These are phyloP conservation scores for Rhodotorula diobovata DNA, from an alignment of 768 basidiomycete genomes.

Conservation along the genomic window DNA sequence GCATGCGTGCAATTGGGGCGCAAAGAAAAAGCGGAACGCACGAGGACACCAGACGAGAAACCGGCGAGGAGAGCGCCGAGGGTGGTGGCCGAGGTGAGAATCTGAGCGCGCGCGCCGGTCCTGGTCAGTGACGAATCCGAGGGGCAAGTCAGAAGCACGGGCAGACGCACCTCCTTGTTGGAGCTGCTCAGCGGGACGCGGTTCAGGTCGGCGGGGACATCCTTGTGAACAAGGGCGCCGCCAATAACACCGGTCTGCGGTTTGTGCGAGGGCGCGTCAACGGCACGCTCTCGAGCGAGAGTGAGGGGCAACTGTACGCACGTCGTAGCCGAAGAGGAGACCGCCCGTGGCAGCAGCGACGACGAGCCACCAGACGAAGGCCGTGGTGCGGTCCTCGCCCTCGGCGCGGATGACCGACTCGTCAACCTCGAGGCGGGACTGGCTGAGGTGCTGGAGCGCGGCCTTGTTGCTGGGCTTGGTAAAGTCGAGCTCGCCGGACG, in stretches of 20 bases:
- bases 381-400: conserved; percentile 54
- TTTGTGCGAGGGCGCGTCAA: not conserved
- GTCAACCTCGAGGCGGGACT: conserved; percentile 33
- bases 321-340: conserved; percentile 39
- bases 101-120: not conserved
- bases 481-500: conserved; percentile 30
- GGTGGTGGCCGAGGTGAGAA: conserved; percentile 37
- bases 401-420: conserved; percentile 42
- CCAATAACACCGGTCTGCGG: conserved; percentile 40
- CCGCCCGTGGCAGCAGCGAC: conserved; percentile 43
- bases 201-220: conserved; percentile 28
- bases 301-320: not conserved
- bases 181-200: conserved; percentile 16
- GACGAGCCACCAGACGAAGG: conserved; percentile 75
- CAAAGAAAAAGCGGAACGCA: not conserved
- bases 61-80: conserved; percentile 39
- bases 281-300: rapidly evolving
- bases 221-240: conserved; percentile 37
- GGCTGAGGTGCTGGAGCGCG: conserved; percentile 23
- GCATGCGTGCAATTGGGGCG: rapidly evolving
- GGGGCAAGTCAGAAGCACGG: rapidly evolving
- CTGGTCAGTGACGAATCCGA: not conserved
- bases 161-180: conserved; percentile 34
- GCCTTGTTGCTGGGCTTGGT: conserved; percentile 25
- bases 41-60: conserved; percentile 32